phyloP scores from a whole-genome alignment of 1,139 yeast species.

The Saccharomyces hybrid region DNA sequence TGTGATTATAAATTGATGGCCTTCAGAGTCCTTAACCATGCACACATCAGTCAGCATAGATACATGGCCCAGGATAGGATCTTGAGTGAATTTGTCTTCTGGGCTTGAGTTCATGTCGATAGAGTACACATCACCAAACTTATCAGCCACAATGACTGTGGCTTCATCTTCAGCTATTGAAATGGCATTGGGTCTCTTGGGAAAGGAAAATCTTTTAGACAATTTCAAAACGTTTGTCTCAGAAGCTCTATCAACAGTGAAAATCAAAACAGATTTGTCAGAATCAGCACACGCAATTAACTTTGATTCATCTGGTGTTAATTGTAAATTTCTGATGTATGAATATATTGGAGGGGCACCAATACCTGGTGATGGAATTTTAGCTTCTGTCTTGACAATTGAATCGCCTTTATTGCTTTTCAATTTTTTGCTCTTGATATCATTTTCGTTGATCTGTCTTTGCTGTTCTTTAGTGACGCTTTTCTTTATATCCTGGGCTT shows the following conservation, averaged over 20 bases:
- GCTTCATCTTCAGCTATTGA: constrained; percentile 48
- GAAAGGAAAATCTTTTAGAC: constrained; percentile 65
- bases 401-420: constrained; percentile 32
- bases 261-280: constrained; percentile 71
- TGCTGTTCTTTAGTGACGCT: constrained; percentile 41
- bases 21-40: constrained; percentile 35
- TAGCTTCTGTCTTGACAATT: constrained; percentile 37
- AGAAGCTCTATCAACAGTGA: constrained; percentile 35
- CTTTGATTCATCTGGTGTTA: constrained; percentile 47
- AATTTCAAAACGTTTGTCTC: constrained; percentile 38
- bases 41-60: constrained; percentile 83
- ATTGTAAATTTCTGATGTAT: constrained; percentile 53
- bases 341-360: constrained; percentile 62
- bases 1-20: constrained; percentile 53
- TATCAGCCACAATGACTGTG: constrained; percentile 74
- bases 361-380: constrained; percentile 55
- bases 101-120: constrained; percentile 36
- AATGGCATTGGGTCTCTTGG: constrained; percentile 84
- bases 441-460: constrained; percentile 30
- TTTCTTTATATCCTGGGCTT: constrained; percentile 36
- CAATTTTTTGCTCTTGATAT: constrained; percentile 25
- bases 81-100: constrained; percentile 24
- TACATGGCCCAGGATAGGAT: constrained; percentile 87
- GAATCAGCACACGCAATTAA: constrained; percentile 71
- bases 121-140: constrained; percentile 88